A percentile compares a stretch with the other conserved stretches of the same genome.
Evolutionary conservation across 2,329 filamentous ascomycete species (phyloP).

Genomic region (Mollisiaceae sp.): DNA sequence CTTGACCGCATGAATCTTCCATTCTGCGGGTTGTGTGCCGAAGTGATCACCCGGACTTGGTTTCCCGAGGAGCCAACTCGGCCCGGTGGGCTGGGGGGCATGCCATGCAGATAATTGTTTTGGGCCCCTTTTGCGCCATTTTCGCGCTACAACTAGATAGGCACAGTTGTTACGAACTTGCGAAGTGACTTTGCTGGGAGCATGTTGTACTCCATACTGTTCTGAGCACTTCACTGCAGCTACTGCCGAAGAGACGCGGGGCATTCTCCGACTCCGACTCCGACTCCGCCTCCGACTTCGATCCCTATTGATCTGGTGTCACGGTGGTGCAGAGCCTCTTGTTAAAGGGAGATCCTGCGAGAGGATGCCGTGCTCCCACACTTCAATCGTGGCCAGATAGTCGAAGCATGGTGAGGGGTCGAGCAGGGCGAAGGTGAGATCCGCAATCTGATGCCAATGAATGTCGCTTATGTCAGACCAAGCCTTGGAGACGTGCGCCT

Average conservation of each 20-base stretch:
- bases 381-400: not conserved
- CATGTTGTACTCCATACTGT: not conserved
- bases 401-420: not conserved
- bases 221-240: not conserved
- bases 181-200: not conserved
- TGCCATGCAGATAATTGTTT: slow-evolving; percentile 6
- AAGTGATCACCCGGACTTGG: not conserved
- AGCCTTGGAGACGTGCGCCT: slow-evolving; percentile 1
- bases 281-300: not conserved
- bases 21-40: not conserved
- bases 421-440: not conserved
- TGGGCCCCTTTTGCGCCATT: not conserved
- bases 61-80: slow-evolving; percentile 10
- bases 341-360: not conserved
- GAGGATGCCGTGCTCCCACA: not conserved
- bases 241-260: not conserved
- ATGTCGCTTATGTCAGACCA: slow-evolving; percentile 5
- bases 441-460: slow-evolving; percentile 3
- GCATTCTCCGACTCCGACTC: slow-evolving; percentile 1
- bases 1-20: slow-evolving; percentile 1
- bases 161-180: not conserved
- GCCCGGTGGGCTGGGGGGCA: slow-evolving; percentile 13
- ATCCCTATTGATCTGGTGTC: slow-evolving; percentile 12
- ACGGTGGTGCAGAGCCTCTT: not conserved
- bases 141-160: not conserved